Conservation (phyloP, 495 filamentous ascomycete species). For the Apiosordaria backusii region DNA sequence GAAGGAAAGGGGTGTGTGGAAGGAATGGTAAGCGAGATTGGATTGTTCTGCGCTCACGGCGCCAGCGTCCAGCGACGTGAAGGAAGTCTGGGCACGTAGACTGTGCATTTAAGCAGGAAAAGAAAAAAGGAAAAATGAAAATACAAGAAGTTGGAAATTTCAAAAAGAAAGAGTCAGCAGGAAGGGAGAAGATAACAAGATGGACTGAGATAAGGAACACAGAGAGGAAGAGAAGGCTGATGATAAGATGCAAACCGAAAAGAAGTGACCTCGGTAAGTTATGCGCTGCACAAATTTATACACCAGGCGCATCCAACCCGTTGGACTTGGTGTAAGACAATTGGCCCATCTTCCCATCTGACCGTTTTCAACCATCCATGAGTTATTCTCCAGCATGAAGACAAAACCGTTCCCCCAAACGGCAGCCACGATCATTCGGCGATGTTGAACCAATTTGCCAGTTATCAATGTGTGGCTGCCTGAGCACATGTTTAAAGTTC, state of each 20-base stretch:
- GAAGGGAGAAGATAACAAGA: too few species aligned
- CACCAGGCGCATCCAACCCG: too few species aligned
- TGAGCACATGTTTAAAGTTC: background rate
- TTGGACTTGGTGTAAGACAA: background rate
- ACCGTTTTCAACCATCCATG: background rate
- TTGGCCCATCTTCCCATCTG: background rate
- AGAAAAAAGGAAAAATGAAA: background rate
- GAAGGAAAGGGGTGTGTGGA: background rate
- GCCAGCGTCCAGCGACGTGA: too few species aligned
- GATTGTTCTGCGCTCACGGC: background rate
- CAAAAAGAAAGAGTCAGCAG: background rate
- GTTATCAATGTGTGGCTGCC: background rate
- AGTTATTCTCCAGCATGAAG: background rate
- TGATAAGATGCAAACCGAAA: background rate
- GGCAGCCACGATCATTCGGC: background rate
- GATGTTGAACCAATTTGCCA: background rate
- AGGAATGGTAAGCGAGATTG: constrained; percentile 4
- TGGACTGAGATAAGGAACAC: too few species aligned
- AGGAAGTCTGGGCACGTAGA: background rate
- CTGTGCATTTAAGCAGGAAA: background rate
- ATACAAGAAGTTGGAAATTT: background rate
- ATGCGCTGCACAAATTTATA: background rate
- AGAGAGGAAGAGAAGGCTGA: too few species aligned
- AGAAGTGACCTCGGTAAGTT: background rate
- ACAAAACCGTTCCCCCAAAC: background rate